Percentiles rank a stretch among this genome's conserved stretches.
Conservation (phyloP, 192 early-diverging fungal genomes). For the Ambispora gerdemannii region DNA sequence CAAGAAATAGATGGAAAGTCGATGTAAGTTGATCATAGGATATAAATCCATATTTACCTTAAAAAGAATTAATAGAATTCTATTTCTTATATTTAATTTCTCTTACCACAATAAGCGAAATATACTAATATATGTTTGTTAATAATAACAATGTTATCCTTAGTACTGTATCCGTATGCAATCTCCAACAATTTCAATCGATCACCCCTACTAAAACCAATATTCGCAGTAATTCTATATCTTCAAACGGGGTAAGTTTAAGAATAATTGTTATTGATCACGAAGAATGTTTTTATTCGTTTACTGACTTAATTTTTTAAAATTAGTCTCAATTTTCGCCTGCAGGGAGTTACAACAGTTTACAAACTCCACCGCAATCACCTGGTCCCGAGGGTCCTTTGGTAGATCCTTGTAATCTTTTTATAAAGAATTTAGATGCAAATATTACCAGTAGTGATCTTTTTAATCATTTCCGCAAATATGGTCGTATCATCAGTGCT, state of each 20-base stretch:
- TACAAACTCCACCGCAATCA: slow-evolving; percentile 2
- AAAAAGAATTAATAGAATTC: too few species aligned
- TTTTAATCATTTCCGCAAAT: slow-evolving; percentile 86
- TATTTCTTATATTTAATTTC: neutral
- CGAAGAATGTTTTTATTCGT: neutral
- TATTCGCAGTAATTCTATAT: neutral
- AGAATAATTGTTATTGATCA: neutral
- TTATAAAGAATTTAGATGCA: slow-evolving; percentile 95
- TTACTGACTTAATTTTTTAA: slow-evolving; percentile 10
- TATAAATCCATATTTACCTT: too few species aligned
- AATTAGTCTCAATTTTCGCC: slow-evolving; percentile 3
- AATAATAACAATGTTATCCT: neutral
- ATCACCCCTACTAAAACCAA: neutral
- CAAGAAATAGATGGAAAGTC: neutral
- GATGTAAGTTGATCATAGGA: slow-evolving; percentile 32
- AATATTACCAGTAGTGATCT: slow-evolving; percentile 90
- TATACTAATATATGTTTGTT: neutral
- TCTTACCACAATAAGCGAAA: neutral
- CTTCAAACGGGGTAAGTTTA: neutral
- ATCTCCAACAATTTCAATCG: neutral
- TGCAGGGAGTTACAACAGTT: neutral
- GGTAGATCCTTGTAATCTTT: slow-evolving; percentile 73
- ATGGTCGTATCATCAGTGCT: slow-evolving; percentile 85
- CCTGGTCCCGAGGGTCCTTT: slow-evolving; percentile 28
- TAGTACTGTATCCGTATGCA: neutral